Evolutionary conservation across 768 basidiomycete genomes (phyloP).

Genomic region (Strobilomyces echinocephalus): DNA sequence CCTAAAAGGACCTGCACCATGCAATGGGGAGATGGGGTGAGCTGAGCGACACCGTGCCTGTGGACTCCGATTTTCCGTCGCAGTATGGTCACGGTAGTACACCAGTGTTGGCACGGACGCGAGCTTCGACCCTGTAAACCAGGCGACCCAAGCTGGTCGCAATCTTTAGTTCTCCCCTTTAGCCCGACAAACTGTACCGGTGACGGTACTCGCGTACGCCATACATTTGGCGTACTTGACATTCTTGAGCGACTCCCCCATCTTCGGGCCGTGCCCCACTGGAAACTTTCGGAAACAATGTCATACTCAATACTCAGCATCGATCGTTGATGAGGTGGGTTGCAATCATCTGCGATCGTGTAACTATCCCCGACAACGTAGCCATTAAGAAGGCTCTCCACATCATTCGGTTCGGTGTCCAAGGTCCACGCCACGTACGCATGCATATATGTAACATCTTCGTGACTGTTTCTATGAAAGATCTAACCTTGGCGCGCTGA

Average conservation of each 20-base stretch:
- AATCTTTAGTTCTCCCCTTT: no score
- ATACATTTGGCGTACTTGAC: conserved; percentile 45
- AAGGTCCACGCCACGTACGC: conserved; percentile 33
- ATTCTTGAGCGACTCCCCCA: conserved; percentile 37
- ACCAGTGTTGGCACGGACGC: no score
- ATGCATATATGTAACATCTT: conserved; percentile 40
- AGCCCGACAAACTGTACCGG: conserved; percentile 10
- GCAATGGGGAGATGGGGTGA: no score
- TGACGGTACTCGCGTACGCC: conserved; percentile 44
- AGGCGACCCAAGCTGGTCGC: no score
- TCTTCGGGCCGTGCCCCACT: conserved; percentile 42
- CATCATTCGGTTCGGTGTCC: conserved; percentile 36
- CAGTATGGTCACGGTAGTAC: no score
- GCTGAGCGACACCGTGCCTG: no score
- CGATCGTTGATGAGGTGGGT: conserved; percentile 53
- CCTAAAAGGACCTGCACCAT: no score
- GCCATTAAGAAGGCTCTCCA: conserved; percentile 31
- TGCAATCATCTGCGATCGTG: conserved; percentile 55
- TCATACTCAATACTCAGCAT: conserved; percentile 43
- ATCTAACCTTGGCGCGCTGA: conserved; percentile 49
- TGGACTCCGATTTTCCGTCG: no score
- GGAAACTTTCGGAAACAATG: conserved; percentile 46
- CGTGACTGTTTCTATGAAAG: conserved; percentile 53
- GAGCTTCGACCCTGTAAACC: no score
- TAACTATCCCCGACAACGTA: conserved; percentile 38